These are phyloP conservation scores for Fusarium anthophilum DNA, from an alignment of 2,329 filamentous ascomycete species.

Conservation along the genomic window DNA sequence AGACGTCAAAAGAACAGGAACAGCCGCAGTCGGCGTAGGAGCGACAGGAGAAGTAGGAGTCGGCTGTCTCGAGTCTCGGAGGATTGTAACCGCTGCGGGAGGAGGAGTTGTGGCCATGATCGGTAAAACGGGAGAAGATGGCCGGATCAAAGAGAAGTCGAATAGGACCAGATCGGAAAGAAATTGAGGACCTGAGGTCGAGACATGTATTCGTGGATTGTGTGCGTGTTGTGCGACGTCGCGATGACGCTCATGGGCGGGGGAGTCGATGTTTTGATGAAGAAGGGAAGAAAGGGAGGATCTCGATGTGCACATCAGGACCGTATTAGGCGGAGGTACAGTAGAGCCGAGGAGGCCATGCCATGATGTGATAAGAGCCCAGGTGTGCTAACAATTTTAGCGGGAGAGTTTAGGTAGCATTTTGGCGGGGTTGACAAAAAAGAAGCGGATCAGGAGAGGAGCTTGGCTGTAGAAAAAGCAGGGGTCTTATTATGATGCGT, in stretches of 20 bases:
- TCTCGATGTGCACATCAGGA: slow-evolving; percentile 34
- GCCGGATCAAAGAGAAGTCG: slow-evolving; percentile 2
- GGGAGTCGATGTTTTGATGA: slow-evolving; percentile 7
- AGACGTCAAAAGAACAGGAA: slow-evolving; percentile 24
- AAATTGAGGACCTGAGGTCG: slow-evolving; percentile 4
- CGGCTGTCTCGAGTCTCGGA: slow-evolving; percentile 17
- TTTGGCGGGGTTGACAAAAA: slow-evolving; percentile 39
- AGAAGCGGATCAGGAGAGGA: slow-evolving; percentile 25
- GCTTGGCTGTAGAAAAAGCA: neutral
- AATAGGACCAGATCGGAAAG: slow-evolving; percentile 6
- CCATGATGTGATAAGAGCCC: slow-evolving; percentile 25
- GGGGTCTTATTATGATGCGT: neutral
- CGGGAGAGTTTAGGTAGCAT: slow-evolving; percentile 10
- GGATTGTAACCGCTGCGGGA: slow-evolving; percentile 5
- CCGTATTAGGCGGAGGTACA: slow-evolving; percentile 16
- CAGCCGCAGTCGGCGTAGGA: neutral
- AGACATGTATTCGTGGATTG: slow-evolving; percentile 28
- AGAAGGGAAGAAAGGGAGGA: slow-evolving; percentile 18
- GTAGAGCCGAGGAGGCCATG: slow-evolving; percentile 11
- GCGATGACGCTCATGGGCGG: slow-evolving; percentile 31
- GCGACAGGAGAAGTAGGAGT: slow-evolving; percentile 22
- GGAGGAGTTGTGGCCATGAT: slow-evolving; percentile 38
- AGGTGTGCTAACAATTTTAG: slow-evolving; percentile 27
- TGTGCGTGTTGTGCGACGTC: slow-evolving; percentile 23
- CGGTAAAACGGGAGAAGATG: neutral